phyloP scores from a whole-genome alignment of 345 rosid species.

The Stellera chamaejasme region DNA sequence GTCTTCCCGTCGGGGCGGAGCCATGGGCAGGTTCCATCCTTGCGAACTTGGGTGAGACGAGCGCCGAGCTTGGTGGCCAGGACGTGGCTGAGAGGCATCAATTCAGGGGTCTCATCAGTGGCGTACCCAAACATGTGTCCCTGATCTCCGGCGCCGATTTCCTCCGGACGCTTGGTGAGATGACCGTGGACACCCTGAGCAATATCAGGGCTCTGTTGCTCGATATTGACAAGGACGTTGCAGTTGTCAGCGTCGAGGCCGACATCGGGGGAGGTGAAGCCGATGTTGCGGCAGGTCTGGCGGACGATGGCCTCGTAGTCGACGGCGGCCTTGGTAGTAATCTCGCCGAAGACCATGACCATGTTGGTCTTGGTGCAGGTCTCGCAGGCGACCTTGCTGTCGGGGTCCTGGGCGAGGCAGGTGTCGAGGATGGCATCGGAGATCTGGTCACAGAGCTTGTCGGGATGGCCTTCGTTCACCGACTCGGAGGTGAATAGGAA shows the following conservation, averaged over 20 bases:
- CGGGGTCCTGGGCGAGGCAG: constrained; percentile 57
- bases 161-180: constrained; percentile 56
- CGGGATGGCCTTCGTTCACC: constrained; percentile 76
- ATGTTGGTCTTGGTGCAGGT: constrained; percentile 73
- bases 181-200: constrained; percentile 76
- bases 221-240: constrained; percentile 59
- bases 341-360: constrained; percentile 76
- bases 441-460: constrained; percentile 73
- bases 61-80: constrained; percentile 73
- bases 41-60: constrained; percentile 62
- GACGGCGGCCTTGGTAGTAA: constrained; percentile 59
- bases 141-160: constrained; percentile 72
- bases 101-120: constrained; percentile 66
- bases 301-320: constrained; percentile 70
- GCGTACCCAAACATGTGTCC: constrained; percentile 79
- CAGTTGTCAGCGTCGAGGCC: constrained; percentile 67
- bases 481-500: constrained; percentile 70
- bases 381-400: constrained; percentile 75
- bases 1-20: constrained; percentile 58
- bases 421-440: constrained; percentile 69
- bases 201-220: constrained; percentile 70
- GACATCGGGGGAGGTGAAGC: constrained; percentile 49
- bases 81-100: constrained; percentile 69
- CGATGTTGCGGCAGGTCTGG: constrained; percentile 55
- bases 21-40: constrained; percentile 43